Conservation (phyloP, 352 stramenopile species). For the Peronosclerospora sorghi region DNA sequence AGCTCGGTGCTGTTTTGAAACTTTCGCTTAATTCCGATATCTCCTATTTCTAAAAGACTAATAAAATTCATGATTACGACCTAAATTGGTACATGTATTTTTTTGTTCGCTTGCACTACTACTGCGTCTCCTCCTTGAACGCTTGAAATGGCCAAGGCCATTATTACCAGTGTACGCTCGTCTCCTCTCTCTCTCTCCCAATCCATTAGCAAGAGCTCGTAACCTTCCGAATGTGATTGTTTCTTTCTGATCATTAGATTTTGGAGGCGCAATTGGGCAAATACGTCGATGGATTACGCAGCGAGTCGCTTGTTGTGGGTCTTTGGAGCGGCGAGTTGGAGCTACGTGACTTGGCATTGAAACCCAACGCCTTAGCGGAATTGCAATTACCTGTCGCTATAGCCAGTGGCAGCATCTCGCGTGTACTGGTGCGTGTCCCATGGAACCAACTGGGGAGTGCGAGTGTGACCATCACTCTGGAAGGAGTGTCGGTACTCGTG, state of each 20-base stretch:
- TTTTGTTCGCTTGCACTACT: neutral
- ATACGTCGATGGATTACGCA: slow-evolving; percentile 66
- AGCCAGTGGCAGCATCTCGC: slow-evolving; percentile 39
- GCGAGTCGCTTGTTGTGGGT: slow-evolving; percentile 71
- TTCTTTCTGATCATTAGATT: slow-evolving; percentile 26
- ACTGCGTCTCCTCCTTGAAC: too few species aligned
- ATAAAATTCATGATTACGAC: too few species aligned
- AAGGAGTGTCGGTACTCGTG: slow-evolving; percentile 62
- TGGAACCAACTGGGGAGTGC: slow-evolving; percentile 76
- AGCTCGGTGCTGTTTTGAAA: too few species aligned
- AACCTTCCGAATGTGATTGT: neutral
- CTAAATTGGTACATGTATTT: too few species aligned
- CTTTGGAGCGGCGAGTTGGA: slow-evolving; percentile 78
- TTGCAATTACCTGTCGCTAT: slow-evolving; percentile 62
- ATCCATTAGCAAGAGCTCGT: neutral
- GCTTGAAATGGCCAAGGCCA: slow-evolving; percentile 46
- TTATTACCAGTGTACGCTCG: slow-evolving; percentile 49
- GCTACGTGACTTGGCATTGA: slow-evolving; percentile 59
- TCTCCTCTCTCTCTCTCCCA: neutral
- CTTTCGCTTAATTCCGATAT: too few species aligned
- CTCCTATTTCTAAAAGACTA: too few species aligned
- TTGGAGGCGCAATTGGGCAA: slow-evolving; percentile 74
- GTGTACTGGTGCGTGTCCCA: slow-evolving; percentile 71
- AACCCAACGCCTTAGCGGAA: slow-evolving; percentile 68
- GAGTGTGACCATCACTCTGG: slow-evolving; percentile 63